These are phyloP conservation scores for Waltergamsia citrina DNA, from an alignment of 2,329 filamentous ascomycete genomes.

Conservation along the genomic window DNA sequence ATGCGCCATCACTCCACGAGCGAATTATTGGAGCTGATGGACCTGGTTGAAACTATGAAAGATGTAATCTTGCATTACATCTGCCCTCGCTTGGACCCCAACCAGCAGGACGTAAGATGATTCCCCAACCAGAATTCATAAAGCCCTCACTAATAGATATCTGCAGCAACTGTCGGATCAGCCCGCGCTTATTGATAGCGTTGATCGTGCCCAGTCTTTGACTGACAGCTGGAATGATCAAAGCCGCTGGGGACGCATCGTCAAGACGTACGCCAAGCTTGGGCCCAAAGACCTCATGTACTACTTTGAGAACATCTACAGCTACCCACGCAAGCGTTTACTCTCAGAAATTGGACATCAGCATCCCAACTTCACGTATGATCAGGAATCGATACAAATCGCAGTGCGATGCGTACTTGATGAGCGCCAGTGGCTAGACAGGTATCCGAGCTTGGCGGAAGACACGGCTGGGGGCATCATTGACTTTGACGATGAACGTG, in stretches of 20 bases:
- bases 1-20: slow-evolving; percentile 32
- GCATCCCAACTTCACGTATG: slow-evolving; percentile 31
- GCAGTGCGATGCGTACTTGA: slow-evolving; percentile 26
- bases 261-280: slow-evolving; percentile 39
- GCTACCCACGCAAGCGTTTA: slow-evolving; percentile 33
- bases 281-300: slow-evolving; percentile 38
- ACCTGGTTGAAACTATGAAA: slow-evolving; percentile 33
- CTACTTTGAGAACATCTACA: slow-evolving; percentile 35
- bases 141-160: slow-evolving; percentile 5
- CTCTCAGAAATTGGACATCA: slow-evolving; percentile 28
- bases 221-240: slow-evolving; percentile 23
- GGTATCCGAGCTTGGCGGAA: slow-evolving; percentile 19
- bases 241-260: slow-evolving; percentile 25
- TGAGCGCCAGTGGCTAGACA: slow-evolving; percentile 23
- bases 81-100: slow-evolving; percentile 32
- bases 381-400: slow-evolving; percentile 33
- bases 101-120: slow-evolving; percentile 22
- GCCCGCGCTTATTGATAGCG: slow-evolving; percentile 12
- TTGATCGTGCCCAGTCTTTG: slow-evolving; percentile 19
- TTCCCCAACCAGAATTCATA: not conserved
- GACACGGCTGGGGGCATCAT: slow-evolving; percentile 28
- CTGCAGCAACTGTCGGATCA: slow-evolving; percentile 9
- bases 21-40: slow-evolving; percentile 33
- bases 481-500: slow-evolving; percentile 27
- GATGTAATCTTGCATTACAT: slow-evolving; percentile 33